Base-by-base conservation (phyloP, 2,329 filamentous ascomycete genomes). In the Diaporthe longicolla region DNA sequence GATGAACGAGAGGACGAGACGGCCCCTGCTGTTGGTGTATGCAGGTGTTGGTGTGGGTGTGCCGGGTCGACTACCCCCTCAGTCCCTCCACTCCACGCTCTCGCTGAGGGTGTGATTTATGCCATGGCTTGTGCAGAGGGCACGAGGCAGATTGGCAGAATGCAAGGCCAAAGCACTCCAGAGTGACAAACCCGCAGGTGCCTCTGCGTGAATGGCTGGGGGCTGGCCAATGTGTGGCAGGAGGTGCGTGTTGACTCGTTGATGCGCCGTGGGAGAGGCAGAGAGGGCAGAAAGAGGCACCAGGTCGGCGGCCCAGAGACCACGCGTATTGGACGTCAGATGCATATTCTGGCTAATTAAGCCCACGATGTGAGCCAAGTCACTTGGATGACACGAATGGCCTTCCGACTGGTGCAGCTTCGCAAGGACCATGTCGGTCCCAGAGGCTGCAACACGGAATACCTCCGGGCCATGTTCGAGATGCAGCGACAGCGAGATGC, bases 81-180 rank as follows among this genome's bases (percentile, higher is more conserved):
- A 17, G 40, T 43, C 17, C 48, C 40, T 50, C 32, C 24, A 58
- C 43, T n/a, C n/a, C 59, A 45, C 13, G 10, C 7, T 32, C 26
- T 37, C 45, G 40, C 43, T 65, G 69, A 50, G 54, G 55, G 54
- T 58, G 55, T 71, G 70, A 52, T 65, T 19, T 35, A 32, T 52
- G 26, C 70, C n/a, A 63, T n/a, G 48, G 63, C 37, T 37, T 32
- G 63, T 52, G 63, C 63, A 54, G 63, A 68, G 43, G 61, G 8
- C 19, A 50, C 4, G 61, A 65, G 48, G 45, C 63, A 54, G 48
- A 40, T 13, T 68, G 48, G 45, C 63, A 54, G 48, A 40, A 19
- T 68, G 63, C 63, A 68, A 68, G 21, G 63, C 63, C 32, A 54
- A 68, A 52, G 63, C 63, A 68, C 63, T 54, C 63, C 63, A 68